Evolutionary conservation across 371 early-diverging fungal species (phyloP).

Genomic region (Mortierella sp.): DNA sequence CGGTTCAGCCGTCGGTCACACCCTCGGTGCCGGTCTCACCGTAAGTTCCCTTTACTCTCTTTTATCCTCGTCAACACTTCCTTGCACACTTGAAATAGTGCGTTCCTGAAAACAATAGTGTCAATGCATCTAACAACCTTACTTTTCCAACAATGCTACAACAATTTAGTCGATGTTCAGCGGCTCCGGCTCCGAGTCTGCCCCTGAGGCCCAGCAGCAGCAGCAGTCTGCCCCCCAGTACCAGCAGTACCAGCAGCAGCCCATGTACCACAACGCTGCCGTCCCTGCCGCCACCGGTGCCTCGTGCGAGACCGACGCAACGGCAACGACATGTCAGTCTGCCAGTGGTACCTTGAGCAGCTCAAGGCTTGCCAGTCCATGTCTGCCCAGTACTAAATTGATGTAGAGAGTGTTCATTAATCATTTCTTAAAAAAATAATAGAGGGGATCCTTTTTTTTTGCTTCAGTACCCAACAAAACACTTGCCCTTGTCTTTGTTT

Average conservation of each 20-base stretch:
- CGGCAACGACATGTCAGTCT: conserved; percentile 82
- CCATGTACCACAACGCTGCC: conserved; percentile 60
- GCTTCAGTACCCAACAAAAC: background rate
- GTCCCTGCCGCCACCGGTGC: conserved; percentile 58
- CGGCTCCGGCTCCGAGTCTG: conserved; percentile 50
- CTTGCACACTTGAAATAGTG: background rate
- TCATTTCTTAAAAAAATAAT: background rate
- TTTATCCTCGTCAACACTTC: background rate
- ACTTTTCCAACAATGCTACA: too few species aligned
- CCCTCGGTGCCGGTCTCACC: conserved; percentile 61
- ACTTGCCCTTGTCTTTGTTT: too few species aligned
- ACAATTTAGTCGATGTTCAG: conserved; percentile 52
- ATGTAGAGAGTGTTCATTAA: too few species aligned
- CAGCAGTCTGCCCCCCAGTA: conserved; percentile 52
- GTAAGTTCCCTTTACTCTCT: conserved; percentile 60
- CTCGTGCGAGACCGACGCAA: conserved; percentile 86
- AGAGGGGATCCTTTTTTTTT: background rate
- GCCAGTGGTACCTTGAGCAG: conserved; percentile 91
- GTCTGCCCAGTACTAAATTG: conserved; percentile 61
- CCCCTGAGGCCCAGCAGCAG: conserved; percentile 48
- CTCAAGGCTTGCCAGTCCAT: conserved; percentile 89
- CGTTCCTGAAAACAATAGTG: conserved; percentile 7
- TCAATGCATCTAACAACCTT: background rate
- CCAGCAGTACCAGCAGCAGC: conserved; percentile 65
- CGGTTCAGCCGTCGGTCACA: conserved; percentile 87